A percentile compares a stretch with the other conserved stretches of the same genome.
These are phyloP conservation scores for Pseudopithomyces maydicus DNA, from an alignment of 2,329 filamentous ascomycete species.

Conservation along the genomic window DNA sequence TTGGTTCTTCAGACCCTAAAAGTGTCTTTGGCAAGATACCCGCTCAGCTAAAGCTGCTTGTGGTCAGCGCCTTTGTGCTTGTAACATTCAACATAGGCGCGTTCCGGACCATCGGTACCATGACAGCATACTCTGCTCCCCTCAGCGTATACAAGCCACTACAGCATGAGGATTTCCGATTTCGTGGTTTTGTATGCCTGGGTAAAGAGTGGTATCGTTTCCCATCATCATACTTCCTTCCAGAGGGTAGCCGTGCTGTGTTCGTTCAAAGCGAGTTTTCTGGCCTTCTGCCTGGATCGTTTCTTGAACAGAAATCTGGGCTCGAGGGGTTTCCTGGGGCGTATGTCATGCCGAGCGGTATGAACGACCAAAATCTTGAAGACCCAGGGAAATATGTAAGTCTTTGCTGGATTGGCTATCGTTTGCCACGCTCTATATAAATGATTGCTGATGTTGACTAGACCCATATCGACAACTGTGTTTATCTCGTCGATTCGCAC, in stretches of 20 bases:
- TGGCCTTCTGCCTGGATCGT: conserved; percentile 88
- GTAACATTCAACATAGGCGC: conserved; percentile 69
- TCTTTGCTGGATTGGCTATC: not conserved
- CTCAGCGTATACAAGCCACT: conserved; percentile 72
- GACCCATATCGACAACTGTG: conserved; percentile 73
- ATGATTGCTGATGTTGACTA: conserved; percentile 31
- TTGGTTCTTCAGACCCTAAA: conserved; percentile 73
- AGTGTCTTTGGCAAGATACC: conserved; percentile 74
- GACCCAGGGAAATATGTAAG: conserved; percentile 84
- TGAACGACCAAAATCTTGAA: conserved; percentile 92
- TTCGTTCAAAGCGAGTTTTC: conserved; percentile 91
- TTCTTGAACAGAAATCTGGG: conserved; percentile 72
- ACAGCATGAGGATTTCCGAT: conserved; percentile 57
- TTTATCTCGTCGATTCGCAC: conserved; percentile 86
- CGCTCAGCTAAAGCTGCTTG: conserved; percentile 70
- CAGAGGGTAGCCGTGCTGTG: conserved; percentile 80
- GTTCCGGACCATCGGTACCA: conserved; percentile 75
- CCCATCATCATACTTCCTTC: conserved; percentile 89
- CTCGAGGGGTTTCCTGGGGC: conserved; percentile 82
- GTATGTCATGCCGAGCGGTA: conserved; percentile 78
- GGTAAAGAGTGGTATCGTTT: conserved; percentile 99
- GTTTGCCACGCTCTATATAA: not conserved
- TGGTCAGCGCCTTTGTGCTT: conserved; percentile 66
- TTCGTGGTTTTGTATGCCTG: conserved; percentile 78
- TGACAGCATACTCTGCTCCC: conserved; percentile 83